These are phyloP conservation scores for Capsaspora owczarzaki DNA, from an alignment of 78 protist species.

Conservation along the genomic window DNA sequence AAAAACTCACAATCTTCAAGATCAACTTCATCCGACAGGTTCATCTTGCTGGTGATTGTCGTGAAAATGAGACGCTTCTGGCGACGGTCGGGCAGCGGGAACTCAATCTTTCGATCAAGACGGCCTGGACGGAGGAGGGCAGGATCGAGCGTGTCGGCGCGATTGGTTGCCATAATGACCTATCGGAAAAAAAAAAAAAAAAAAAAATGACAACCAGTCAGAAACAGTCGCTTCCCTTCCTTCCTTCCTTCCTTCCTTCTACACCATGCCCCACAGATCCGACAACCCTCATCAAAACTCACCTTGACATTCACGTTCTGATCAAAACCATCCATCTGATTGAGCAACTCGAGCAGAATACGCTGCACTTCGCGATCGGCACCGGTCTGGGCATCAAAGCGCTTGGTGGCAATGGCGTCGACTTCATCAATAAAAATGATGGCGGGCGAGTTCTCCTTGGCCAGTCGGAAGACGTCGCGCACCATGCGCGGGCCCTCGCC, in stretches of 20 bases:
- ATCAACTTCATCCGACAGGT: conserved; percentile 96
- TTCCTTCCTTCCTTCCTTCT: no score
- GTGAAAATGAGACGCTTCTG: conserved; percentile 93
- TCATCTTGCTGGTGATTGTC: conserved; percentile 94
- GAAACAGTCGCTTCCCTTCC: not conserved
- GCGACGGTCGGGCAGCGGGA: conserved; percentile 85
- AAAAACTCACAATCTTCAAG: conserved; percentile 89
- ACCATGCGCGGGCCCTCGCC: conserved; percentile 99
- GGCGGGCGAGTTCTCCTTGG: conserved; percentile 97
- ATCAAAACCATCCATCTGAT: conserved; percentile 99
- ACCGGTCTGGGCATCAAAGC: conserved; percentile 96
- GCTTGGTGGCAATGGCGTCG: conserved; percentile 97
- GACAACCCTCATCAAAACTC: not conserved
- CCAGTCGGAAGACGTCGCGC: conserved; percentile 97
- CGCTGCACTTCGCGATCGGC: conserved; percentile 99
- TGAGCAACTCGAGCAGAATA: conserved; percentile 96
- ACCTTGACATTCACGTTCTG: conserved; percentile 92
- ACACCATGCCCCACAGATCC: no score
- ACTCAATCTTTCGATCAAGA: conserved; percentile 76
- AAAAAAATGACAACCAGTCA: not conserved
- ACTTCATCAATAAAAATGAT: conserved; percentile 99
- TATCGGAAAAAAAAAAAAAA: not conserved
- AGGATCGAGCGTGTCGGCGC: conserved; percentile 99
- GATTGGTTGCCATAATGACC: conserved; percentile 99
- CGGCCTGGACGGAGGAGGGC: conserved; percentile 99